phyloP scores from a whole-genome alignment of 257 asterid genomes.

The Asclepias syriaca region DNA sequence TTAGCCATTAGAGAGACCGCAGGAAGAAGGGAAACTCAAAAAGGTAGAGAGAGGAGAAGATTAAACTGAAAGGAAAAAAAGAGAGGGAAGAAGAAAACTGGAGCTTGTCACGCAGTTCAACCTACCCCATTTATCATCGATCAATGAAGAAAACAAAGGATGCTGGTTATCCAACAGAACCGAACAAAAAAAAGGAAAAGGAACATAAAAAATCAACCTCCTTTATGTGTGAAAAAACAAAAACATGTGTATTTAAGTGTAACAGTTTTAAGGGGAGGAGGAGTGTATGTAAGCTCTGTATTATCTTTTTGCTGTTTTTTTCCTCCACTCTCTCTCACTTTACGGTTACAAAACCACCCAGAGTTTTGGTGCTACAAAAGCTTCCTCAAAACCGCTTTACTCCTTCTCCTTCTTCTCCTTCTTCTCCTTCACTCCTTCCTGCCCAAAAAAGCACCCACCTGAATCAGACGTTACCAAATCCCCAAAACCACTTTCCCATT shows the following conservation, averaged over 20 bases:
- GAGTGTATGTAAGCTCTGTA: slow-evolving; percentile 26
- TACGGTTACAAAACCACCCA: slow-evolving; percentile 75
- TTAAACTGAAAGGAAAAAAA: background rate
- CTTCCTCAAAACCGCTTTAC: slow-evolving; percentile 10
- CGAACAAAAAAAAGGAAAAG: slow-evolving; percentile 15
- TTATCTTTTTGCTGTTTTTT: slow-evolving; percentile 18
- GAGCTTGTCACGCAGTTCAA: slow-evolving; percentile 34
- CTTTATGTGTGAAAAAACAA: slow-evolving; percentile 9
- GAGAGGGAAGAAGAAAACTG: slow-evolving; percentile 14
- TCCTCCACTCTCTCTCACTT: slow-evolving; percentile 37
- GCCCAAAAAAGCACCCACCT: slow-evolving; percentile 19
- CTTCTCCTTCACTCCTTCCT: background rate
- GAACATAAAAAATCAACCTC: slow-evolving; percentile 1
- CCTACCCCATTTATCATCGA: slow-evolving; percentile 38
- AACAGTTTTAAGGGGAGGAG: slow-evolving; percentile 9
- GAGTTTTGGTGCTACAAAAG: slow-evolving; percentile 8
- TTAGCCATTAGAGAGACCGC: slow-evolving; percentile 37
- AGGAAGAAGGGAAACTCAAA: slow-evolving; percentile 11
- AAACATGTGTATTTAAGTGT: slow-evolving; percentile 11
- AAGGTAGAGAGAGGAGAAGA: slow-evolving; percentile 1
- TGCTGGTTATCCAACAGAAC: slow-evolving; percentile 28
- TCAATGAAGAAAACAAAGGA: slow-evolving; percentile 33
- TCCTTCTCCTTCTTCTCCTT: no score
- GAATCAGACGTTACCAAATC: slow-evolving; percentile 37
- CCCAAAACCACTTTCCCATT: slow-evolving; percentile 17